Evolutionary conservation across 768 basidiomycete species (phyloP).

Genomic region (Leucocoprinus sp.): DNA sequence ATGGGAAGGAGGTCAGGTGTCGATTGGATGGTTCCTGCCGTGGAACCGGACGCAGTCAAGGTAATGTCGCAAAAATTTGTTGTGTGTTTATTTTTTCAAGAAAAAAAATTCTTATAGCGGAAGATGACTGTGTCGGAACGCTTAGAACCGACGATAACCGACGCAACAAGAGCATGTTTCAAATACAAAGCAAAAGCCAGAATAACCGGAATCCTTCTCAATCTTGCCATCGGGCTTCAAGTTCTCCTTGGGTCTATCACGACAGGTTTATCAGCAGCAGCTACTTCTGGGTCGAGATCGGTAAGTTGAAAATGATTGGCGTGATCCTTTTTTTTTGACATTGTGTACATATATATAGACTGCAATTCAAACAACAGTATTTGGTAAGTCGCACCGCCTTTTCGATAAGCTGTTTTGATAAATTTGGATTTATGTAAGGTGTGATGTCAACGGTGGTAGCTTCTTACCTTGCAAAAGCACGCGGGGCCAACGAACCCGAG

Average conservation of each 20-base stretch:
- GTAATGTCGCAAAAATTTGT: no score
- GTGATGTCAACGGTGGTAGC: conserved; percentile 63
- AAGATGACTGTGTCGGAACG: conserved; percentile 42
- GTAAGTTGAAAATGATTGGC: conserved; percentile 20
- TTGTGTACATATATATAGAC: conserved; percentile 19
- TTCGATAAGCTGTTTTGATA: neutral
- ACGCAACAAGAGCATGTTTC: conserved; percentile 35
- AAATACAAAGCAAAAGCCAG: conserved; percentile 41
- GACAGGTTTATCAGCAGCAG: conserved; percentile 49
- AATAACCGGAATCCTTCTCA: conserved; percentile 28
- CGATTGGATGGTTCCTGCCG: no score
- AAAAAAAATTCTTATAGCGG: conserved; percentile 3
- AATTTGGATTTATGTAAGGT: conserved; percentile 25
- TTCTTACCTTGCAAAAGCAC: conserved; percentile 61
- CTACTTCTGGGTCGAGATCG: conserved; percentile 30
- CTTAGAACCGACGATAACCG: conserved; percentile 43
- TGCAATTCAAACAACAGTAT: conserved; percentile 26
- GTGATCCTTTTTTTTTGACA: neutral
- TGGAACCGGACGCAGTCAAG: no score
- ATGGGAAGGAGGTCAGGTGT: no score
- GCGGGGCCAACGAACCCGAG: conserved; percentile 67
- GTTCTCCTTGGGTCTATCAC: conserved; percentile 60
- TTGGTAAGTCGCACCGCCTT: conserved; percentile 23
- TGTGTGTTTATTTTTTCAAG: no score
- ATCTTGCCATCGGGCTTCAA: conserved; percentile 53